phyloP scores from a whole-genome alignment of 192 early-diverging fungal genomes.

The Coemansia sp. region DNA sequence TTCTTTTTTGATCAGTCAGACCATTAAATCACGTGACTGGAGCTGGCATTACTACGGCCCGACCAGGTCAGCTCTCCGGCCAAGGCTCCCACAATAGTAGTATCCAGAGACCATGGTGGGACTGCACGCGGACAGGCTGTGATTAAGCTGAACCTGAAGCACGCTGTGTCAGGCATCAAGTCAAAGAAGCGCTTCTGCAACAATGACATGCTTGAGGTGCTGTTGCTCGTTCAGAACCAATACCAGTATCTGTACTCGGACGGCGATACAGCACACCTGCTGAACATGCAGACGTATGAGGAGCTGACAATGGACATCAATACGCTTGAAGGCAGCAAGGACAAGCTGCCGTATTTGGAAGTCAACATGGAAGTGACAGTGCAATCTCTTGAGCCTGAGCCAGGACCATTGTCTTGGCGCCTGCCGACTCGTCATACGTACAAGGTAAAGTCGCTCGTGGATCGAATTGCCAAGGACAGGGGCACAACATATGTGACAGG shows the following conservation, averaged over 20 bases:
- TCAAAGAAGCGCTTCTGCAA: slow-evolving; percentile 69
- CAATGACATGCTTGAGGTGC: slow-evolving; percentile 68
- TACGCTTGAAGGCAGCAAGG: slow-evolving; percentile 61
- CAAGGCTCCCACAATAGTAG: too few relatives aligned
- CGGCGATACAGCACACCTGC: slow-evolving; percentile 61
- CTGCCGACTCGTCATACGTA: slow-evolving; percentile 61
- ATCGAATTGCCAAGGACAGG: slow-evolving; percentile 61
- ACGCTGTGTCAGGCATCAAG: slow-evolving; percentile 61
- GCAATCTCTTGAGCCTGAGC: slow-evolving; percentile 59
- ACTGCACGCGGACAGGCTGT: slow-evolving; percentile 69
- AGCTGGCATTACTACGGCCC: too few relatives aligned
- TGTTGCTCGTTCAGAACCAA: slow-evolving; percentile 61
- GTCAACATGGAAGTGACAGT: slow-evolving; percentile 61
- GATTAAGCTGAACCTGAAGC: slow-evolving; percentile 70
- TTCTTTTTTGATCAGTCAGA: too few relatives aligned
- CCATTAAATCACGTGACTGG: too few relatives aligned
- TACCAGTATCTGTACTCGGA: slow-evolving; percentile 76
- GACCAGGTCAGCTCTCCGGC: too few relatives aligned
- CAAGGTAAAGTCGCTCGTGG: slow-evolving; percentile 57
- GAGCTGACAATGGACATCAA: slow-evolving; percentile 61
- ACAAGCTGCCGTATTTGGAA: slow-evolving; percentile 50
- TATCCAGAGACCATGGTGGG: slow-evolving; percentile 62
- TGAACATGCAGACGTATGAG: slow-evolving; percentile 72
- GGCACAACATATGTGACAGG: slow-evolving; percentile 70
- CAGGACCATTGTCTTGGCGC: slow-evolving; percentile 60